These are phyloP conservation scores for Chionographis japonica DNA, from an alignment of 106 monocot genomes.

Conservation along the genomic window DNA sequence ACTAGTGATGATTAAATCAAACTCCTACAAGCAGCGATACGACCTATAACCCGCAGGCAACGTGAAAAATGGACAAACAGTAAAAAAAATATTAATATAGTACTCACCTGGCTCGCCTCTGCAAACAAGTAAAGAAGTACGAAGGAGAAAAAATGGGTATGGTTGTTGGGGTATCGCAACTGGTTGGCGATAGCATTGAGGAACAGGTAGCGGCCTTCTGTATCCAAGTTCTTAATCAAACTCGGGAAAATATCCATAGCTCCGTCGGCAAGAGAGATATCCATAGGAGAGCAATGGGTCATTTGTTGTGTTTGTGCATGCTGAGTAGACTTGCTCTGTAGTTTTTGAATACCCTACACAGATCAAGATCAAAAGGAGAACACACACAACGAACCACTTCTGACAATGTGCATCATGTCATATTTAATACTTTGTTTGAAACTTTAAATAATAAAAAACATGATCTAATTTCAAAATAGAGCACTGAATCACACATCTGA, in stretches of 20 bases:
- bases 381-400: too few species aligned
- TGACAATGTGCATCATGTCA: too few species aligned
- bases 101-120: constrained; percentile 62
- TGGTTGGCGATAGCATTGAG: constrained; percentile 95
- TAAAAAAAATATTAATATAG: neutral
- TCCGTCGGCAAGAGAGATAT: constrained; percentile 57
- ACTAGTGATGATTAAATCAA: too few species aligned
- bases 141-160: constrained; percentile 93
- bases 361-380: neutral
- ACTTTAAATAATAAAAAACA: too few species aligned
- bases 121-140: constrained; percentile 85
- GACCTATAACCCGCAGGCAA: too few species aligned
- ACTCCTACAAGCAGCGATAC: too few species aligned
- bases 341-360: constrained; percentile 73
- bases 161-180: constrained; percentile 91
- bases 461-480: too few species aligned
- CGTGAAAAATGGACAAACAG: neutral
- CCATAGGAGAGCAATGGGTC: constrained; percentile 49
- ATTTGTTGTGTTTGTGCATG: constrained; percentile 41
- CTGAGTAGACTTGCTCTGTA: constrained; percentile 64
- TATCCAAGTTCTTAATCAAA: constrained; percentile 62
- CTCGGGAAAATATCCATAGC: constrained; percentile 84
- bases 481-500: too few species aligned
- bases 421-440: too few species aligned
- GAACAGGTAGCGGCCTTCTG: constrained; percentile 90